Conservation (phyloP, 257 asterid genomes). For the Nicotiana knightiana region DNA sequence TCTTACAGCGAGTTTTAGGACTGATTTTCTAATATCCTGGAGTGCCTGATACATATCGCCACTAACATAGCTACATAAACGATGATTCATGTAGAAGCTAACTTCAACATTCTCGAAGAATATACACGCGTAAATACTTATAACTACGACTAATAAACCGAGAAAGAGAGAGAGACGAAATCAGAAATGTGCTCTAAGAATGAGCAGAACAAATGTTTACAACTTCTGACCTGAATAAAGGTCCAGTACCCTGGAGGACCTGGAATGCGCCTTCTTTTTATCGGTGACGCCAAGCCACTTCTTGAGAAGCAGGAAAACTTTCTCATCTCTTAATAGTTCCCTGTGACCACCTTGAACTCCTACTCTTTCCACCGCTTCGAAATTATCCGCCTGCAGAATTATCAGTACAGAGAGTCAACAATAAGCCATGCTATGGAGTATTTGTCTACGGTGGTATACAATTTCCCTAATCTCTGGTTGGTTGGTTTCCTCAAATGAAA, state of each 20-base stretch:
- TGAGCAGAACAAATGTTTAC: background rate
- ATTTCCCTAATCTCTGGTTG: background rate
- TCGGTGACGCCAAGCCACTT: conserved; percentile 58
- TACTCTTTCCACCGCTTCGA: conserved; percentile 69
- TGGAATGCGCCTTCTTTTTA: conserved; percentile 27
- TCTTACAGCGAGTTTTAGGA: background rate
- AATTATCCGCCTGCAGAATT: conserved; percentile 57
- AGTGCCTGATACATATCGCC: background rate
- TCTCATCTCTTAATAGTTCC: conserved; percentile 39
- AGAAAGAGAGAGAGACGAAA: background rate
- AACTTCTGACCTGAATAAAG: conserved; percentile 5
- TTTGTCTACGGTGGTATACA: background rate
- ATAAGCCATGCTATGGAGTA: background rate
- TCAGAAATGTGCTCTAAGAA: background rate
- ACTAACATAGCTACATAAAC: background rate
- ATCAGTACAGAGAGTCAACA: background rate
- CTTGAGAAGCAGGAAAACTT: conserved; percentile 48
- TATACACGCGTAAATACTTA: background rate
- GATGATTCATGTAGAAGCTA: background rate
- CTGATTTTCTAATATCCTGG: background rate
- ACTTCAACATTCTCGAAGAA: background rate
- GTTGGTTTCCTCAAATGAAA: background rate
- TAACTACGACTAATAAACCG: background rate
- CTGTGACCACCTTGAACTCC: conserved; percentile 65
- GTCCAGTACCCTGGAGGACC: conserved; percentile 52